Evolutionary conservation across 2,329 filamentous ascomycete genomes (phyloP).

Genomic region (Aspergillus sp.): DNA sequence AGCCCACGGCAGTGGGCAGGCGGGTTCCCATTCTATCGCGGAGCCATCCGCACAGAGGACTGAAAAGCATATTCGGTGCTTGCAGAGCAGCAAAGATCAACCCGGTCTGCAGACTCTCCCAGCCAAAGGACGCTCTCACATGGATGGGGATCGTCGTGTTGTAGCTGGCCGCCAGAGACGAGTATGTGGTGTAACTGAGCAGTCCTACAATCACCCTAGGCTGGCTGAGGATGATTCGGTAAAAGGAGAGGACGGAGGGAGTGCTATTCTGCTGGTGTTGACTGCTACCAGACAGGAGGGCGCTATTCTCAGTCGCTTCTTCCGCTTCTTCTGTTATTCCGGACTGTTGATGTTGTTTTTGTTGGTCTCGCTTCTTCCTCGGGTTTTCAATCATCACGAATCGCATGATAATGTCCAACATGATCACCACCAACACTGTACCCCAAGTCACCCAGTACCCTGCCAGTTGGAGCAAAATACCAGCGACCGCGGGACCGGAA

Average conservation of each 20-base stretch:
- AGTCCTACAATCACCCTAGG: constrained; percentile 8
- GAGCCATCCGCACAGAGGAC: constrained; percentile 11
- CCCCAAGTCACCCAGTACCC: constrained; percentile 21
- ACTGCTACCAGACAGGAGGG: no score
- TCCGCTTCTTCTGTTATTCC: no score
- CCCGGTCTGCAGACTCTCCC: constrained; percentile 11
- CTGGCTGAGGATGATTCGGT: constrained; percentile 9
- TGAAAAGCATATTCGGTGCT: constrained; percentile 9
- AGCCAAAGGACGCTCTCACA: constrained; percentile 14
- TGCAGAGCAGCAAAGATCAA: constrained; percentile 15
- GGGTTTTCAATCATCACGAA: constrained; percentile 19
- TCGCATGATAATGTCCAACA: constrained; percentile 18
- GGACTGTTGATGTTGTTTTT: neutral
- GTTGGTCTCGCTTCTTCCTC: neutral
- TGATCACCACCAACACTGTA: constrained; percentile 10
- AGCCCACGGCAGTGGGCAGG: constrained; percentile 4
- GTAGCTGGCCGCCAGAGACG: constrained; percentile 11
- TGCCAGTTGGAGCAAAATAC: constrained; percentile 11
- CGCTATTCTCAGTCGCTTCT: no score
- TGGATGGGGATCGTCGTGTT: constrained; percentile 20
- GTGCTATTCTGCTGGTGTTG: neutral
- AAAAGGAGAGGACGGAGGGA: constrained; percentile 8
- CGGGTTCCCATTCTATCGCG: constrained; percentile 12
- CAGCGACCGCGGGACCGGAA: constrained; percentile 12
- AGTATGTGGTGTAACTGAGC: constrained; percentile 3